Evolutionary conservation across 2,329 filamentous ascomycete species (phyloP), one percentile per base, ranked within the genome.

Genomic region (Neodidymelliopsis sp.): DNA sequence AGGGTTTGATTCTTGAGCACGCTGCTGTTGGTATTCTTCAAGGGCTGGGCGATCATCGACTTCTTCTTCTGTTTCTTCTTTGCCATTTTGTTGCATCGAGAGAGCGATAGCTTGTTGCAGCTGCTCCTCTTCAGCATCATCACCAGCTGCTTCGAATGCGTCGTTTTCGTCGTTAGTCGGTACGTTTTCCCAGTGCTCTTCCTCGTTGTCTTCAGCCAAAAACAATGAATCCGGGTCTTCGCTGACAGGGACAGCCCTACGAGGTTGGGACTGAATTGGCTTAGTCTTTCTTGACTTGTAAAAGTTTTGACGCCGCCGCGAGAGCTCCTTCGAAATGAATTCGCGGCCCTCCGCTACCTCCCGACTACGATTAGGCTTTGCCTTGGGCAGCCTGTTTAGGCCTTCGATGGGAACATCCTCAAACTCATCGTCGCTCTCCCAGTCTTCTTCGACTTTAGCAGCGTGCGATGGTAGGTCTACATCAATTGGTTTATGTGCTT

Each of bases 391-490:
- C 39, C 91, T 81, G 62, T 97, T 97, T 10, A 97, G 67, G 0
- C 92, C 92, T 69, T 94, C 90, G 36, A 97, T 92, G 0, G 92
- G 91, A 4, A 97, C 88, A 71, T 97, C 92, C 69, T 97, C 92
- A 62, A 97, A 97, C 8, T 90, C 89, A 4, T 87, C 88, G 0
- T 89, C 88, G 2, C 89, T 87, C 4, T 89, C 88, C 39, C 84
- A 84, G 1, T 86, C 84, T 4, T 84, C 79, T 1, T 84, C 78
- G 1, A 81, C 79, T 39, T 83, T 80, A 8, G 57, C 50, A 20
- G 47, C 50, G 1, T 55, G 60, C 20, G 51, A 46, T 19, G 84
- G 81, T 77, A 74, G 83, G 68, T 99, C 94, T 13, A 99, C 84
- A 67, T 97, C 91, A 52, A 99, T 97, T 0, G 94, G 93, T 69